Evolutionary conservation across 208 protist species (phyloP).

Genomic region (Novymonas esmeraldas): DNA sequence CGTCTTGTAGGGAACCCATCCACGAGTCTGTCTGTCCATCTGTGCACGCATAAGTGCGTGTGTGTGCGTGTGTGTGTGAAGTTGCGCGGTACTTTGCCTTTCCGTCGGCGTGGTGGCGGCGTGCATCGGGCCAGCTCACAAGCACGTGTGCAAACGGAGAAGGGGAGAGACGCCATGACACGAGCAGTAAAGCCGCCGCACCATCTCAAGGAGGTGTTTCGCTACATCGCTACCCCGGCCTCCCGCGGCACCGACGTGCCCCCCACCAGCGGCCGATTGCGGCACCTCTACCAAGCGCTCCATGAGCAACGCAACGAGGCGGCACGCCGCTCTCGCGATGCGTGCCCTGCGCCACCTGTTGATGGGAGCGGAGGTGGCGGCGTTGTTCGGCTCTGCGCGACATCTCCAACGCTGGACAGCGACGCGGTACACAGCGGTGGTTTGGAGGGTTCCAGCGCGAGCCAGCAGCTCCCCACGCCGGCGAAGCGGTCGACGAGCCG

Average conservation of each 20-base stretch:
- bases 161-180: background rate
- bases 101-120: background rate
- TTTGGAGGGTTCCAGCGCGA: too few relatives aligned
- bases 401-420: too few relatives aligned
- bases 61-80: background rate
- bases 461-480: background rate
- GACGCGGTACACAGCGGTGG: too few relatives aligned
- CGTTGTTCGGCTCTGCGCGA: too few relatives aligned
- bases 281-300: background rate
- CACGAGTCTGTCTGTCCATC: too few relatives aligned
- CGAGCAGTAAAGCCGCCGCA: background rate
- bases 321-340: background rate
- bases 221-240: background rate
- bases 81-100: background rate
- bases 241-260: background rate
- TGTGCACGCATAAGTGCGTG: background rate
- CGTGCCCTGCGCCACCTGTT: too few relatives aligned
- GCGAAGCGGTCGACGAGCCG: background rate
- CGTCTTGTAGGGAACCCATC: too few relatives aligned
- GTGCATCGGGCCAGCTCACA: background rate
- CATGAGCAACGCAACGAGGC: background rate
- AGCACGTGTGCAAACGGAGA: too few relatives aligned
- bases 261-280: background rate
- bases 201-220: conserved; percentile 6
- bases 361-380: too few relatives aligned